phyloP scores from a whole-genome alignment of 2,329 filamentous ascomycete species.

The Metarhizium rileyi region DNA sequence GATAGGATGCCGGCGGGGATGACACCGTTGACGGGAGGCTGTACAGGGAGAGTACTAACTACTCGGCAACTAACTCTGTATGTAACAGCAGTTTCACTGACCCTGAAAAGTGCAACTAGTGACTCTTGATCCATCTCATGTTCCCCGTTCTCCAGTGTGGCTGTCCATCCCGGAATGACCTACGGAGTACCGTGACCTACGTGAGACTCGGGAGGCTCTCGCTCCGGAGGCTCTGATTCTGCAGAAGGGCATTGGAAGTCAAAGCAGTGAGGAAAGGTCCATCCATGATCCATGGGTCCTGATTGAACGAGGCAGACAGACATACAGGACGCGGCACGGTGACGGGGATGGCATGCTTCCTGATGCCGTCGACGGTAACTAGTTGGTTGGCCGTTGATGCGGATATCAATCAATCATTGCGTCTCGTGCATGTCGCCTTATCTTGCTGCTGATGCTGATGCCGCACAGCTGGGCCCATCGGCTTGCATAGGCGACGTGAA shows the following conservation, averaged over 20 bases:
- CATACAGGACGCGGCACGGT: not conserved
- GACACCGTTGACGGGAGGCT: too few relatives aligned
- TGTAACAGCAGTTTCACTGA: too few relatives aligned
- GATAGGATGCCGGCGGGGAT: too few relatives aligned
- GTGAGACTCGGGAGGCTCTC: too few relatives aligned
- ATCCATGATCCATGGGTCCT: not conserved
- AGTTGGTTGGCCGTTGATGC: not conserved
- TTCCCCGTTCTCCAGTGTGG: slow-evolving; percentile 4
- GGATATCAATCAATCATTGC: slow-evolving; percentile 1
- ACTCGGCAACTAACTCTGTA: too few relatives aligned
- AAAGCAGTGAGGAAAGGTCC: slow-evolving; percentile 4
- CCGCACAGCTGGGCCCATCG: not conserved
- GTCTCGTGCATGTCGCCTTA: not conserved
- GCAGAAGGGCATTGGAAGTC: slow-evolving; percentile 9
- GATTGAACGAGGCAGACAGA: not conserved
- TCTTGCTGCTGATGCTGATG: not conserved
- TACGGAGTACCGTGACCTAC: not conserved
- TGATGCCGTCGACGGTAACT: too few relatives aligned
- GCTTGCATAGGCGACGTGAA: not conserved
- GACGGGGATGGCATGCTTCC: not conserved
- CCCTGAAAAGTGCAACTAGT: not conserved
- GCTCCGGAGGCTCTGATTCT: too few relatives aligned
- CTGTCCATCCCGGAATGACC: slow-evolving; percentile 3
- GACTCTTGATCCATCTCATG: not conserved
- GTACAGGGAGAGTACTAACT: too few relatives aligned